These are phyloP conservation scores for Leptographium procerum DNA, from an alignment of 2,329 filamentous ascomycete genomes.

Conservation along the genomic window DNA sequence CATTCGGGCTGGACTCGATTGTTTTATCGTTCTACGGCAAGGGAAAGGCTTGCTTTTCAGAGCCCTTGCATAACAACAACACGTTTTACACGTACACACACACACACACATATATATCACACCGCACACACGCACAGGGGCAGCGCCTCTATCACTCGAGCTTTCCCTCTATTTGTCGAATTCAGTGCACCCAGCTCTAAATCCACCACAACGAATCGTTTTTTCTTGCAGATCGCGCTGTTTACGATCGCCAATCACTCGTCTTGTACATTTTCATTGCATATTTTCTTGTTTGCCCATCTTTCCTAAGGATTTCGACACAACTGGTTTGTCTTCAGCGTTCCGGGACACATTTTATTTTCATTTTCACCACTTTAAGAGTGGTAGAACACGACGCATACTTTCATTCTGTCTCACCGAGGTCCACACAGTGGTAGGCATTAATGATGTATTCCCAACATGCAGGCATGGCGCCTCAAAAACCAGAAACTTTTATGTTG, in stretches of 20 bases:
- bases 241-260: not conserved
- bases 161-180: not conserved
- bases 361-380: not conserved
- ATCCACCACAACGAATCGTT: not conserved
- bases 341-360: not conserved
- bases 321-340: constrained; percentile 3
- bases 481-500: constrained; percentile 97
- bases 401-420: not conserved
- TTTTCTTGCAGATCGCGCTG: not conserved
- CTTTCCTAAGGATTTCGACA: not conserved
- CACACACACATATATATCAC: no score
- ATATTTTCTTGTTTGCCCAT: not conserved
- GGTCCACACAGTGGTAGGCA: constrained; percentile 1
- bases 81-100: constrained; percentile 2
- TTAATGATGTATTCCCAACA: constrained; percentile 68
- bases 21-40: not conserved
- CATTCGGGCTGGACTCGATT: constrained; percentile 23
- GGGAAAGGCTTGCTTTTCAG: not conserved
- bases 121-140: constrained; percentile 8
- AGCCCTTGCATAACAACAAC: not conserved
- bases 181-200: not conserved
- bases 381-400: not conserved
- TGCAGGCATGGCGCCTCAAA: constrained; percentile 83
- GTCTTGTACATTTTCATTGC: not conserved
- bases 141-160: constrained; percentile 11